These are phyloP conservation scores for Phytophthora vignae DNA, from an alignment of 352 stramenopile species.

Conservation along the genomic window DNA sequence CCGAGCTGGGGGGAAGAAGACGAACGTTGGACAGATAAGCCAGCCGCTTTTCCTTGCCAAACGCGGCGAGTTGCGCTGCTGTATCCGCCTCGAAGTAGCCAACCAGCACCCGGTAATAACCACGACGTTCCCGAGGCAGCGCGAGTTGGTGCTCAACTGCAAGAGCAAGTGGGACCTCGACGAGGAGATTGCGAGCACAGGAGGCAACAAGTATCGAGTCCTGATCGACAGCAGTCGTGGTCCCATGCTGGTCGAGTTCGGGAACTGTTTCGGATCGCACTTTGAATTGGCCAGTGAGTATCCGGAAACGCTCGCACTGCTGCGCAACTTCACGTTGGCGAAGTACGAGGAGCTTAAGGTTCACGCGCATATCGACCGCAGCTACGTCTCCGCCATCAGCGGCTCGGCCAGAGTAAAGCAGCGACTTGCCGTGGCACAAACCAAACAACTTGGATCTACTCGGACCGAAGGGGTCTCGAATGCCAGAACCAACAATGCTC, in stretches of 20 bases:
- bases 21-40: slow-evolving; percentile 38
- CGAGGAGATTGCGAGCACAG: slow-evolving; percentile 75
- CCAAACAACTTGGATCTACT: slow-evolving; percentile 41
- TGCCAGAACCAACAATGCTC: slow-evolving; percentile 13
- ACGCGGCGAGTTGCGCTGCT: slow-evolving; percentile 73
- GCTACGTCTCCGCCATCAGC: slow-evolving; percentile 73
- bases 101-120: slow-evolving; percentile 48
- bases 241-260: slow-evolving; percentile 85
- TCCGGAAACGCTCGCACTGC: slow-evolving; percentile 49
- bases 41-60: slow-evolving; percentile 57
- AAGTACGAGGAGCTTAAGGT: slow-evolving; percentile 75
- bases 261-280: slow-evolving; percentile 78
- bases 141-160: slow-evolving; percentile 76
- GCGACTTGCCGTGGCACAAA: slow-evolving; percentile 54
- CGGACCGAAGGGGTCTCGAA: slow-evolving; percentile 15
- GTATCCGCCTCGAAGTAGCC: slow-evolving; percentile 62
- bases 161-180: slow-evolving; percentile 85
- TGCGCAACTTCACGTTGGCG: slow-evolving; percentile 64
- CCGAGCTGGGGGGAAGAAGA: slow-evolving; percentile 62
- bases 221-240: slow-evolving; percentile 78
- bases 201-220: slow-evolving; percentile 81
- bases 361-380: slow-evolving; percentile 79
- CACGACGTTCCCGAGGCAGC: slow-evolving; percentile 37
- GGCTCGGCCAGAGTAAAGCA: slow-evolving; percentile 61
- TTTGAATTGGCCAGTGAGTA: slow-evolving; percentile 71